Evolutionary conservation across 2,329 filamentous ascomycete genomes (phyloP), one percentile per base, ranked within the genome.

Genomic region (Dothistroma septosporum): DNA sequence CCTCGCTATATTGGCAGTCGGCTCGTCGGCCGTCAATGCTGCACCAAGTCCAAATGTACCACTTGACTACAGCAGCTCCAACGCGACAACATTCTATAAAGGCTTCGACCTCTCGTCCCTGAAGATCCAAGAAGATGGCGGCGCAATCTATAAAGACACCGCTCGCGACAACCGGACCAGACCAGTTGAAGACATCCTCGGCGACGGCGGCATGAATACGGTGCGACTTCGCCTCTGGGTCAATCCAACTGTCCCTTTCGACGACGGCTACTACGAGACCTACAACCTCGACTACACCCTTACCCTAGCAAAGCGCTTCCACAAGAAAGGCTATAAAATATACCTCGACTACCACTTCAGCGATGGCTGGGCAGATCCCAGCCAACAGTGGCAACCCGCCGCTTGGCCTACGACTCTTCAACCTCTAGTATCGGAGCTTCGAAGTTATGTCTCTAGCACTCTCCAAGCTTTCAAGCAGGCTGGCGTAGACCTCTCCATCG

Each of bases 101-200:
- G 76, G 76, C 19, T 72, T 75, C 64, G 76, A 78, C 58, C 66
- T 78, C 1, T 75, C 73, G 19, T 77, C 75, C 0, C 63, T 77
- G 9, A 68, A 70, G 47, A 74, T 73, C 47, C 59, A 73, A 14
- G 75, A 77, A 66, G 69, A 75, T 31, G 70, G 68, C 4, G 75
- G 75, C 4, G 70, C 64, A 4, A 67, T 73, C 12, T 79, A 72
- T 68, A 74, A 74, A 63, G 76, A 78, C 55, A 74, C 73, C n/a
- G 59, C 65, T 19, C 63, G 66, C 1, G 56, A 71, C 54, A 78
- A 79, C 58, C 57, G 58, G 22, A 78, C 75, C 1, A 64, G 76
- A 32, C 66, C 69, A 14, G 71, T 66, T 9, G 73, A 75, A 54
- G 71, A 72, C 33, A 75, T 75, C 50, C 68, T 75, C 3, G 71